Percentiles rank a stretch among this genome's conserved stretches.
phyloP scores from a whole-genome alignment of 2,329 filamentous ascomycete species.

The Hymenoscyphus fraxineus region DNA sequence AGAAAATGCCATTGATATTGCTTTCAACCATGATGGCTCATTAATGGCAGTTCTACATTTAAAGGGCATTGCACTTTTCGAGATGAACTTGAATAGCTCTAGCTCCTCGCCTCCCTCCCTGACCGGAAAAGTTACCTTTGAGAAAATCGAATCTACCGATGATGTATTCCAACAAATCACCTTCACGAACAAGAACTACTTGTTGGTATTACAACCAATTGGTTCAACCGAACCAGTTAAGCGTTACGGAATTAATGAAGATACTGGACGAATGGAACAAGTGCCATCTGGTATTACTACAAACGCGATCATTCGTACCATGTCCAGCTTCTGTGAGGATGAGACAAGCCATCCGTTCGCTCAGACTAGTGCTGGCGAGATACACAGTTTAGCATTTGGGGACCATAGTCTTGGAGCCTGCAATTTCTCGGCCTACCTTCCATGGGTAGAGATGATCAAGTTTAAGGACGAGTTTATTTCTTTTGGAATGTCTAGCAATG shows the following conservation, averaged over 20 bases:
- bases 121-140: conserved; percentile 40
- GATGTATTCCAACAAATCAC: conserved; percentile 29
- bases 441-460: conserved; percentile 35
- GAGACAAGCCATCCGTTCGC: conserved; percentile 25
- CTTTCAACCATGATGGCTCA: conserved; percentile 62
- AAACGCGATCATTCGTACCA: conserved; percentile 19
- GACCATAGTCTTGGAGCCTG: conserved; percentile 27
- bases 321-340: conserved; percentile 29
- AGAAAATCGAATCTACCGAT: conserved; percentile 23
- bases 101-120: conserved; percentile 45
- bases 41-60: conserved; percentile 70
- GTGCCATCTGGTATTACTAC: conserved; percentile 13
- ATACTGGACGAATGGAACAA: conserved; percentile 29
- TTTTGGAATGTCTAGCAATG: conserved; percentile 67
- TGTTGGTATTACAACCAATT: conserved; percentile 24
- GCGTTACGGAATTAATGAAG: conserved; percentile 28
- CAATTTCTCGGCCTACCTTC: conserved; percentile 32
- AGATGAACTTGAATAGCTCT: conserved; percentile 61
- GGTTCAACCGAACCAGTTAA: conserved; percentile 18
- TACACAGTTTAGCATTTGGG: conserved; percentile 30
- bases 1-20: conserved; percentile 67
- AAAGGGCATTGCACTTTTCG: conserved; percentile 62
- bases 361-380: conserved; percentile 29
- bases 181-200: conserved; percentile 25
- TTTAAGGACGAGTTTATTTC: conserved; percentile 28